Conservation (phyloP, 1,284 basidiomycete species). For the Ceratobasidium papillatum region DNA sequence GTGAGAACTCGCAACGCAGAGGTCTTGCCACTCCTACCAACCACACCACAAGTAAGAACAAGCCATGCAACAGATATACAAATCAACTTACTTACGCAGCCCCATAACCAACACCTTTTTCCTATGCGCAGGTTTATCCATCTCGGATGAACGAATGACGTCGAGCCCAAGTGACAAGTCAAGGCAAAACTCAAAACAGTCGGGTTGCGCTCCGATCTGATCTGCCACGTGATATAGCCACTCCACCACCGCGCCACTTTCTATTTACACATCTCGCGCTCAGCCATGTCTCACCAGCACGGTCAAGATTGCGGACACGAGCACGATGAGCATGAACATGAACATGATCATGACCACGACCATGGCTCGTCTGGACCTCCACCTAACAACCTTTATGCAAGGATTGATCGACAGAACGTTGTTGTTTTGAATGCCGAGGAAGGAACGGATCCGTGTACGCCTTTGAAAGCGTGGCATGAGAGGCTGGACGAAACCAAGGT, state of each 20-base stretch:
- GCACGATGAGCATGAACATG: slow-evolving; percentile 45
- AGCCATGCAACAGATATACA: slow-evolving; percentile 24
- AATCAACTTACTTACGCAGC: slow-evolving; percentile 71
- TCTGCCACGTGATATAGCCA: slow-evolving; percentile 24
- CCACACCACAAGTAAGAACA: slow-evolving; percentile 28
- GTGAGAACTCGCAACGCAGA: slow-evolving; percentile 93
- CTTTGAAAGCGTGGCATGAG: slow-evolving; percentile 82
- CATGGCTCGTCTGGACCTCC: slow-evolving; percentile 49
- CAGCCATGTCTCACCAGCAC: slow-evolving; percentile 60
- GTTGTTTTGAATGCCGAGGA: slow-evolving; percentile 70
- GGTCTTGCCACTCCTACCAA: slow-evolving; percentile 85
- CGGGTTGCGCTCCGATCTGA: neutral
- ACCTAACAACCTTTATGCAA: slow-evolving; percentile 71
- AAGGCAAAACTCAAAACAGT: slow-evolving; percentile 6
- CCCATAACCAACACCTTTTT: slow-evolving; percentile 76
- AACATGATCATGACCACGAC: slow-evolving; percentile 64
- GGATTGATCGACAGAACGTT: slow-evolving; percentile 77
- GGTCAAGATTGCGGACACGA: slow-evolving; percentile 65
- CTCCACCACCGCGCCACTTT: slow-evolving; percentile 4
- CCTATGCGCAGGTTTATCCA: slow-evolving; percentile 43
- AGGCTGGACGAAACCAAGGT: slow-evolving; percentile 71
- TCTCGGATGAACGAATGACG: neutral
- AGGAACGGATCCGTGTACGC: slow-evolving; percentile 56
- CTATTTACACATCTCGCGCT: neutral
- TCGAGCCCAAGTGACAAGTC: neutral